Base-by-base conservation (phyloP, 1,139 yeast species). In the Candida frijolesensis region DNA sequence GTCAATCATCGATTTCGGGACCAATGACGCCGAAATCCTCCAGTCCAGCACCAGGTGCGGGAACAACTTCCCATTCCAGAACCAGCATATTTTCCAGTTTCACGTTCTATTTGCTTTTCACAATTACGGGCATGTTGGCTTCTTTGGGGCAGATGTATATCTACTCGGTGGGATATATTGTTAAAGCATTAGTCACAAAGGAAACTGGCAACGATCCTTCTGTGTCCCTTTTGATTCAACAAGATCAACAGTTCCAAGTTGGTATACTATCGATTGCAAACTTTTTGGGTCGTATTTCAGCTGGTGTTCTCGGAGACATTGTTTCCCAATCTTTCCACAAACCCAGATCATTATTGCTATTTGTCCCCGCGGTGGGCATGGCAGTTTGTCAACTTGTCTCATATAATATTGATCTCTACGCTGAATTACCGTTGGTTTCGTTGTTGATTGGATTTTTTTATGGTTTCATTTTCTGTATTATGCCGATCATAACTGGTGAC, bases 111-210 rank as follows among this genome's bases (percentile, higher is more conserved):
- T 59, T 77, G 2, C 56, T 82, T 4, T 74, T 79, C 43, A 40
- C 70, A 1, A 63, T 76, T 7, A 68, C 83, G 1, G 85, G 85
- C 0, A 53, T 78, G 2, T 63, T 80, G 47, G 85, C 85, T 0
- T 79, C 84, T 0, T 56, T 82, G 56, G 86, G 87, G 9, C 87
- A 82, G 60, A 78, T 82, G 83, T 83, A 80, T 61, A 83, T 83
- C 22, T 83, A 82, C 58, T 80, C 85, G 0, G 82, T 81, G 16
- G 87, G 87, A 0, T 81, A 79, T 58, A 80, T 83, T 67, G 83
- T 80, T 10, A 78, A 76, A 55, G 83, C 87, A 0, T 67, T 82
- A 32, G 64, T 76, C 16, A 71, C 70, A 16, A 60, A 64, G 12
- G 35, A 47, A 9, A 32, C 34, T 4, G 35, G 44, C 9, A 29